Evolutionary conservation across 2,329 filamentous ascomycete species (phyloP), one percentile per base, ranked within the genome.

Genomic region (Sarocladium brachiariae): DNA sequence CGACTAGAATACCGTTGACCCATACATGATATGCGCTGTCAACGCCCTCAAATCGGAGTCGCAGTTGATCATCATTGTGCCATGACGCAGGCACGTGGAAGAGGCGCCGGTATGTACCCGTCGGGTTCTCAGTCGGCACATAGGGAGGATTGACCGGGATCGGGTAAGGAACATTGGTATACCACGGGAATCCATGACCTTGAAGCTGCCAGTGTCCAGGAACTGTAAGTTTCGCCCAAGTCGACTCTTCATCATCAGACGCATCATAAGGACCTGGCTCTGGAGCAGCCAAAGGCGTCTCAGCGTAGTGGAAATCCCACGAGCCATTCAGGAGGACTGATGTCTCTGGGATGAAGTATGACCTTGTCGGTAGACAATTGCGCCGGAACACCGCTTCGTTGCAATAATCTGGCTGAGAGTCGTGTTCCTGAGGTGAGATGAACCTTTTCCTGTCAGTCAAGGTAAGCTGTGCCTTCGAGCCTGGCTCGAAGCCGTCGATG

Each of bases 181-280:
- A 87, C 56, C 83, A 80, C 0, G 84, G 84, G 47, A 70, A 63
- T 11, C 83, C 83, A 59, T 82, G 80, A 21, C 83, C 84, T 63
- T 87, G 80, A 4, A 86, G 67, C 63, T 87, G 84, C 84, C 84
- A 88, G 59, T 83, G 79, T 2, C 80, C 80, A 0, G 84, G 84
- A 0, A 87, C 84, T 10, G 74, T 67, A 16, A 67, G 16, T 16
- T 33, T 47, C 9, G 25, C 43, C 43, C 43, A 47, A 47, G 43
- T 47, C 16, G n/a, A 11, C 19, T 10, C 8, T 4, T 25, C 25
- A 4, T 21, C 43, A 4, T 7, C 16, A 33, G 13, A 14, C 4
- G 19, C 16, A 9, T 14, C 27, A 64, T 72, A 78, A 13, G 25
- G 5, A n/a, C 43, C 43, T 31, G 43, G 43, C 43, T 47, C 43